Evolutionary conservation across 2,329 filamentous ascomycete species (phyloP).

Genomic region (Beauveria sp.): DNA sequence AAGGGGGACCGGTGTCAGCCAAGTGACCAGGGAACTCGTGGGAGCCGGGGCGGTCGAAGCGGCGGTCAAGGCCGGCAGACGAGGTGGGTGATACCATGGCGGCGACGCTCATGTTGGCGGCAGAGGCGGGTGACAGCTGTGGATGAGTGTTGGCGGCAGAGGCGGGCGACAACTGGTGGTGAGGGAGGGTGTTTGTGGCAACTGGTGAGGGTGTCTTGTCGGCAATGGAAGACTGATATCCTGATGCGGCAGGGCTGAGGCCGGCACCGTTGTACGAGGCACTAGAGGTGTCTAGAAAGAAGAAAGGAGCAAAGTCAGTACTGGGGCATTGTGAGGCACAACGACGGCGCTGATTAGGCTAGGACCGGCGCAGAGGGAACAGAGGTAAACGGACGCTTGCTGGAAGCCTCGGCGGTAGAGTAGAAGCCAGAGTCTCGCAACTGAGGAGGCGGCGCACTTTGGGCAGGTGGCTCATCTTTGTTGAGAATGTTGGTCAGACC

Average conservation of each 20-base stretch:
- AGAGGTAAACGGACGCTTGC: slow-evolving; percentile 30
- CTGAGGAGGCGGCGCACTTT: slow-evolving; percentile 23
- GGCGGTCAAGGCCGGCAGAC: slow-evolving; percentile 33
- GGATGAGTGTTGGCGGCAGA: slow-evolving; percentile 47
- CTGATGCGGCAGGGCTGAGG: slow-evolving; percentile 35
- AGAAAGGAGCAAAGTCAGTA: background rate
- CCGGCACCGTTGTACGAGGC: slow-evolving; percentile 32
- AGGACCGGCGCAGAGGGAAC: background rate
- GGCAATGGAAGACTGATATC: slow-evolving; percentile 41
- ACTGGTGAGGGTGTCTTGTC: slow-evolving; percentile 59
- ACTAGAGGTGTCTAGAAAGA: slow-evolving; percentile 28
- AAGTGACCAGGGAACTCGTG: slow-evolving; percentile 27
- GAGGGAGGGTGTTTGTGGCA: slow-evolving; percentile 39
- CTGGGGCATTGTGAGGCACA: background rate
- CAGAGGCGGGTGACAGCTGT: slow-evolving; percentile 47
- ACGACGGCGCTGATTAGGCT: background rate
- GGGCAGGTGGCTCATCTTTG: slow-evolving; percentile 23
- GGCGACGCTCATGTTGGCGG: slow-evolving; percentile 57
- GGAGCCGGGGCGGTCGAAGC: slow-evolving; percentile 35
- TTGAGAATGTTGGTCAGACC: slow-evolving; percentile 33
- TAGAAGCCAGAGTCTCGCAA: slow-evolving; percentile 37
- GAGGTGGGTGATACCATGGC: slow-evolving; percentile 57
- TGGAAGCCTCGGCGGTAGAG: slow-evolving; percentile 35
- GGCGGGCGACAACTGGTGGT: slow-evolving; percentile 48
- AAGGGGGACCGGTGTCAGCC: slow-evolving; percentile 34